Conservation (phyloP, 2,329 filamentous ascomycete species). For the Arthrinium phaeospermum region DNA sequence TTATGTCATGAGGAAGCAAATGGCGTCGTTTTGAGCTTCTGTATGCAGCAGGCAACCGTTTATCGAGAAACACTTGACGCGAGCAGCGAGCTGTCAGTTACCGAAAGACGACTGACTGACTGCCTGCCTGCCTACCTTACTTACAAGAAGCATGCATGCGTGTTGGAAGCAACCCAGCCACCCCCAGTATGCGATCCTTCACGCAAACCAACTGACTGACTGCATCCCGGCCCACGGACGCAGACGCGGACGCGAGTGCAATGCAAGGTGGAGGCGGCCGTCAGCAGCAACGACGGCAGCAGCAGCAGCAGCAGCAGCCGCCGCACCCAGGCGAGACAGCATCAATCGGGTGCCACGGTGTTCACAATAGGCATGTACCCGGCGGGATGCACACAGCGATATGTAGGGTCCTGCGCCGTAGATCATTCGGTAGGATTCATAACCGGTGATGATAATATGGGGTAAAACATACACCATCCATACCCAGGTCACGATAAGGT, state of each 20-base stretch:
- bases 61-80: neutral
- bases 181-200: neutral
- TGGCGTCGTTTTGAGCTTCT: neutral
- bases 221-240: neutral
- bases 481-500: neutral
- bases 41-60: neutral
- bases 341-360: neutral
- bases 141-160: neutral
- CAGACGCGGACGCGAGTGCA: neutral
- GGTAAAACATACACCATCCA: neutral
- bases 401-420: constrained; percentile 10
- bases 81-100: neutral
- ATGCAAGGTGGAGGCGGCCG: neutral
- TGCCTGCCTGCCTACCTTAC: neutral
- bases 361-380: neutral
- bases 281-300: neutral
- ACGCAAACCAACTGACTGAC: neutral
- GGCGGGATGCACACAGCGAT: neutral
- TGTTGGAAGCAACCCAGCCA: neutral
- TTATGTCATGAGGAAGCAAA: constrained; percentile 2
- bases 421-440: neutral
- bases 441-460: neutral
- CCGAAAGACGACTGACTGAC: neutral
- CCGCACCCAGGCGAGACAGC: neutral
- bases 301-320: neutral